Evolutionary conservation across 2,329 filamentous ascomycete genomes (phyloP).

Genomic region (Fusarium proliferatum): DNA sequence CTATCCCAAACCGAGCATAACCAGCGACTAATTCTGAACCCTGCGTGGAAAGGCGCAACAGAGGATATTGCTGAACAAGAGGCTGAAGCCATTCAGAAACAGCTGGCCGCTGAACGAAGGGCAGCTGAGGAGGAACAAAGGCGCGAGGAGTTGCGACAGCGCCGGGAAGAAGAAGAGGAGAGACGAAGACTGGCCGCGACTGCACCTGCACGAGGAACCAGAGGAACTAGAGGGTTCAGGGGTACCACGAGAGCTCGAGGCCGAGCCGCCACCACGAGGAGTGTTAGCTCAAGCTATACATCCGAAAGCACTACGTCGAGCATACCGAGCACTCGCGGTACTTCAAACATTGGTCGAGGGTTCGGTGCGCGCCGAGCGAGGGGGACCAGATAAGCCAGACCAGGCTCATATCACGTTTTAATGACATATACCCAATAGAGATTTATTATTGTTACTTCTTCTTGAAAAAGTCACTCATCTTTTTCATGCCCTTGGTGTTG

Average conservation of each 20-base stretch:
- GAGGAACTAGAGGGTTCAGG: conserved; percentile 50
- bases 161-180: conserved; percentile 70
- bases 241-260: conserved; percentile 48
- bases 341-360: conserved; percentile 52
- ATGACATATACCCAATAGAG: conserved; percentile 48
- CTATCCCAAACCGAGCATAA: conserved; percentile 98
- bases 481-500: conserved; percentile 93
- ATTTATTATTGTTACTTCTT: conserved; percentile 62
- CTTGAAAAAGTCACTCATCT: conserved; percentile 93
- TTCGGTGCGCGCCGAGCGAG: conserved; percentile 50
- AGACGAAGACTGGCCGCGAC: conserved; percentile 46
- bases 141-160: conserved; percentile 74
- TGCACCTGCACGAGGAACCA: conserved; percentile 45
- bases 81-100: conserved; percentile 77
- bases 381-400: conserved; percentile 44
- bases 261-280: conserved; percentile 44
- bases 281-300: conserved; percentile 44
- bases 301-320: conserved; percentile 45
- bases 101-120: conserved; percentile 80
- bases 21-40: conserved; percentile 88
- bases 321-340: conserved; percentile 48
- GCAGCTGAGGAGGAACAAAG: conserved; percentile 83
- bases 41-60: conserved; percentile 87
- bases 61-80: conserved; percentile 90
- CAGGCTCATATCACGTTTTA: conserved; percentile 18